Percentiles rank a stretch among this genome's conserved stretches.
phyloP scores from a whole-genome alignment of 2,329 filamentous ascomycete genomes.

The Plenodomus biglobosus region DNA sequence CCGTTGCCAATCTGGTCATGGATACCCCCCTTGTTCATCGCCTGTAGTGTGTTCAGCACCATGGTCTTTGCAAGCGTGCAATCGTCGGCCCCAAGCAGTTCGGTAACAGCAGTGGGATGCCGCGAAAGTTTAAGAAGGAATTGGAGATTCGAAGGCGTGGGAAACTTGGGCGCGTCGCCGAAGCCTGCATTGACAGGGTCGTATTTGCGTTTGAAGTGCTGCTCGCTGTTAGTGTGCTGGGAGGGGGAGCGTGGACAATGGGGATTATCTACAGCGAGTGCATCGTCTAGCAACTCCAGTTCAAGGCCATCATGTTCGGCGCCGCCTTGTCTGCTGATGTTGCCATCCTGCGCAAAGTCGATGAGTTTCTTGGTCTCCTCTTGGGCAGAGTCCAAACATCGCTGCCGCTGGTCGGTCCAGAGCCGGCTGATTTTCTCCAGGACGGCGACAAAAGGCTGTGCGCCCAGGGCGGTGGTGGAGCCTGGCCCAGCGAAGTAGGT shows the following conservation, averaged over 20 bases:
- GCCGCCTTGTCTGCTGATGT: conserved; percentile 52
- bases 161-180: conserved; percentile 75
- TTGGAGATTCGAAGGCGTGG: conserved; percentile 79
- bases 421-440: conserved; percentile 71
- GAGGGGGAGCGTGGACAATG: conserved; percentile 54
- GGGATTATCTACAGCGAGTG: conserved; percentile 57
- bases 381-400: conserved; percentile 79
- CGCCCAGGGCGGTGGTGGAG: conserved; percentile 52
- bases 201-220: conserved; percentile 31
- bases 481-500: conserved; percentile 92
- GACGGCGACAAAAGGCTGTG: conserved; percentile 77
- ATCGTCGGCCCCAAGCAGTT: conserved; percentile 84
- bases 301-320: conserved; percentile 71
- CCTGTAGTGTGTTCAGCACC: conserved; percentile 76
- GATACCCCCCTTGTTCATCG: conserved; percentile 72
- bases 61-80: conserved; percentile 74
- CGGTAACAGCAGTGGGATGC: conserved; percentile 71
- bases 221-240: conserved; percentile 2
- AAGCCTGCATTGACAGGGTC: conserved; percentile 61
- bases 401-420: conserved; percentile 82
- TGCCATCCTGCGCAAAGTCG: conserved; percentile 88
- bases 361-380: conserved; percentile 79
- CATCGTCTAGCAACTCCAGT: conserved; percentile 87
- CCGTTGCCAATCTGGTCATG: conserved; percentile 77
- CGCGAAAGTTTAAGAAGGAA: conserved; percentile 76